Evolutionary conservation across 768 basidiomycete genomes (phyloP).

Genomic region (Suillus decipiens): DNA sequence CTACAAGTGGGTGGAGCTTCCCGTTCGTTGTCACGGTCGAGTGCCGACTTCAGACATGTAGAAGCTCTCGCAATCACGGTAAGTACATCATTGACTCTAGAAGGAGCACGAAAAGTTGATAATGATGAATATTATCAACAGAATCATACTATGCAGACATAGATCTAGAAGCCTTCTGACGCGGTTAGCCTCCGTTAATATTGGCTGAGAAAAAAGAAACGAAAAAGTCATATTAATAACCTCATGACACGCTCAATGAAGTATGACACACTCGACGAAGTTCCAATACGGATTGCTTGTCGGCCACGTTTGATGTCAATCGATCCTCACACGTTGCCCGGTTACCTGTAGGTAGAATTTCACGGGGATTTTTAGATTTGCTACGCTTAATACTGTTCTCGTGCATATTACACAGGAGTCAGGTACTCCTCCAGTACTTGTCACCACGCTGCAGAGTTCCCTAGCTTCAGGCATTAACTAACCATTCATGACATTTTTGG

Average conservation of each 20-base stretch:
- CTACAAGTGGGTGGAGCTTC: neutral
- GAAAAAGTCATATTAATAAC: neutral
- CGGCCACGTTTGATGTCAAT: neutral
- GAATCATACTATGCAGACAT: neutral
- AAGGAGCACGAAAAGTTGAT: neutral
- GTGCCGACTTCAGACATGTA: neutral
- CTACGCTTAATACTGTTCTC: neutral
- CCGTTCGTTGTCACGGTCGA: neutral
- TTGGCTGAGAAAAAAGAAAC: neutral
- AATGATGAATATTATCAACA: neutral
- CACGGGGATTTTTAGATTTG: neutral
- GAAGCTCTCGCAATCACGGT: neutral
- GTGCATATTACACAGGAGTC: neutral
- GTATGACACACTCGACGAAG: neutral
- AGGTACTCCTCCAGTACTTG: neutral
- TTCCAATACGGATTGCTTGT: neutral
- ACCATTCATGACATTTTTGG: neutral
- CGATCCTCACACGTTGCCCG: neutral
- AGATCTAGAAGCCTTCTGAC: neutral
- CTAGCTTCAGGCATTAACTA: constrained; percentile 4
- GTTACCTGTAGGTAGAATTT: neutral
- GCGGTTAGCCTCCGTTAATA: neutral
- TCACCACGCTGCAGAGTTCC: neutral
- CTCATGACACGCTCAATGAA: neutral
- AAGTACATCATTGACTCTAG: neutral